phyloP scores from a whole-genome alignment of 805 yeast genomes.

The Candida railenensis region DNA sequence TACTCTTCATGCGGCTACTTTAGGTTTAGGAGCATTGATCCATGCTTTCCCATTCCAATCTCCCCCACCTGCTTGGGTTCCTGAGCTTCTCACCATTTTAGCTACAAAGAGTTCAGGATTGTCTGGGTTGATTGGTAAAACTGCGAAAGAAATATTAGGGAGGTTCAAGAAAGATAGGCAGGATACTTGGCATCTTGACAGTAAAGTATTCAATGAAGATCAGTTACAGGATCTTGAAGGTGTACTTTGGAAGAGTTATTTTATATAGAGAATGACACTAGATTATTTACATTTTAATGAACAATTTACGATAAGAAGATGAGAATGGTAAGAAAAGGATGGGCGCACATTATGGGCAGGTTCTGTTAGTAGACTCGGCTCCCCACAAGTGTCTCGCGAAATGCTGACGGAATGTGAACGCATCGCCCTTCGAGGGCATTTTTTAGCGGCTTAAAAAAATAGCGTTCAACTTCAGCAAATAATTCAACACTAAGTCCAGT shows the following conservation, averaged over 20 bases:
- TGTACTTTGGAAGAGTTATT: constrained; percentile 88
- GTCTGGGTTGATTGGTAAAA: constrained; percentile 75
- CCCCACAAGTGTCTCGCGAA: no score
- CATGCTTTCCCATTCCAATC: constrained; percentile 87
- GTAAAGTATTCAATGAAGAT: constrained; percentile 66
- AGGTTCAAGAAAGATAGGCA: constrained; percentile 88
- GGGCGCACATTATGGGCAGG: no score
- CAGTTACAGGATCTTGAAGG: constrained; percentile 93
- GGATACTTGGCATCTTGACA: constrained; percentile 95
- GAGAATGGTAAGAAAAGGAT: not conserved
- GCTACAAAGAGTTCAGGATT: constrained; percentile 71
- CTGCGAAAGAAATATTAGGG: constrained; percentile 79
- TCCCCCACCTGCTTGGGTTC: constrained; percentile 92
- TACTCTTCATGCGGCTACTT: constrained; percentile 75
- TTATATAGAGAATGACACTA: constrained; percentile 46
- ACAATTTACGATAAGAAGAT: not conserved
- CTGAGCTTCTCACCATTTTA: constrained; percentile 62
- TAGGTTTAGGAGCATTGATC: constrained; percentile 85
- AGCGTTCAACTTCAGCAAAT: no score
- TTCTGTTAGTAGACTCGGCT: no score
- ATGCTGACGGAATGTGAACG: no score
- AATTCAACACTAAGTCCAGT: no score
- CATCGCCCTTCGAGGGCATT: no score
- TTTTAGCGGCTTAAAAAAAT: no score
- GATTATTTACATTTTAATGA: not conserved